Percentiles rank a stretch among this genome's conserved stretches.
These are phyloP conservation scores for Ceratocystis lukuohia DNA, from an alignment of 2,329 filamentous ascomycete genomes.

Conservation along the genomic window DNA sequence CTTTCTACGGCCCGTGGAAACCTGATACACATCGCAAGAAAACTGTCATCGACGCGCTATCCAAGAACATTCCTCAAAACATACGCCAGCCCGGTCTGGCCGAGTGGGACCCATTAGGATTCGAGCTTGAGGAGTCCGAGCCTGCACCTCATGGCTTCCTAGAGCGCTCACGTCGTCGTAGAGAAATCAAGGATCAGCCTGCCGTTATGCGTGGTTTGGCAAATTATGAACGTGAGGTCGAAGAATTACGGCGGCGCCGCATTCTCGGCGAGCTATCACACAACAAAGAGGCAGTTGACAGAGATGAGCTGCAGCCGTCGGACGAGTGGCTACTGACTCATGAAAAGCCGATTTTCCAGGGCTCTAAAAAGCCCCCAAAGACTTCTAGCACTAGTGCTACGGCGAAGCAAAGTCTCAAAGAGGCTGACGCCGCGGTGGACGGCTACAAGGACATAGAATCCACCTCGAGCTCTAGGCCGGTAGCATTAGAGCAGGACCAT, in stretches of 20 bases:
- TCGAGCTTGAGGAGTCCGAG: neutral
- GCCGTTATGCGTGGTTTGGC: neutral
- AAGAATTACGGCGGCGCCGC: neutral
- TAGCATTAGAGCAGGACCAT: too few relatives aligned
- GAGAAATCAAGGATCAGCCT: neutral
- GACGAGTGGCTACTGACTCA: neutral
- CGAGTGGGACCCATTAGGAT: slow-evolving; percentile 29
- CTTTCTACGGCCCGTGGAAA: slow-evolving; percentile 34
- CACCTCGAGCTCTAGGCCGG: neutral
- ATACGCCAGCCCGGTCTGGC: slow-evolving; percentile 30
- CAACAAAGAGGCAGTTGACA: neutral
- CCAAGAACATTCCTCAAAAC: slow-evolving; percentile 29
- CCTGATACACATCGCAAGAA: slow-evolving; percentile 25
- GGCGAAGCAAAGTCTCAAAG: neutral
- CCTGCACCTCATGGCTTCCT: neutral
- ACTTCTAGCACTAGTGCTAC: neutral
- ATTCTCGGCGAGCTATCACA: neutral
- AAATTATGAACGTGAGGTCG: neutral
- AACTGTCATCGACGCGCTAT: slow-evolving; percentile 29
- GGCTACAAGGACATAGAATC: neutral
- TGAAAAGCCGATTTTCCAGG: neutral
- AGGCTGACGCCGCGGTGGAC: neutral
- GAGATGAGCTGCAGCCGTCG: neutral
- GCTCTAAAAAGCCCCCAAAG: neutral
- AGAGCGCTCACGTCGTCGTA: neutral